Conservation (phyloP, 2,329 filamentous ascomycete genomes). For the Colletotrichum aenigma region DNA sequence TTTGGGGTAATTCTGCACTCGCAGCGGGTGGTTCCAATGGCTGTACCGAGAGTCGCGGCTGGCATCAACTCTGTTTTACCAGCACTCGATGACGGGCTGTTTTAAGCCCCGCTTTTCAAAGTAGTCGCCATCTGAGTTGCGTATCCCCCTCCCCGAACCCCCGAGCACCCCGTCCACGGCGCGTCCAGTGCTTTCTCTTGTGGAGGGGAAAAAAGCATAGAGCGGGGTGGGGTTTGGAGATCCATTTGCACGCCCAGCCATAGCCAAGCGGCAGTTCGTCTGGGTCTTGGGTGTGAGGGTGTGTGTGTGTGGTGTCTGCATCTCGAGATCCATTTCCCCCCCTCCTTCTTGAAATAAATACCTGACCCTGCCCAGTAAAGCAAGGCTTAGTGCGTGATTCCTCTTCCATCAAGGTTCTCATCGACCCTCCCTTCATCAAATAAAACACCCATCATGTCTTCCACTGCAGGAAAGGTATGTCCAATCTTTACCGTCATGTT, state of each 20-base stretch:
- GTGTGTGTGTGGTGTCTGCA: not conserved
- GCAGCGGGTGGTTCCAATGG: not conserved
- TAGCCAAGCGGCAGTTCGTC: conserved; percentile 13
- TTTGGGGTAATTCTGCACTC: not conserved
- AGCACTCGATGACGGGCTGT: not conserved
- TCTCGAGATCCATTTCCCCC: not conserved
- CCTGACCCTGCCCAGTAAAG: conserved; percentile 14
- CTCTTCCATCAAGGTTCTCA: conserved; percentile 23
- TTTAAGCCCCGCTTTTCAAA: conserved; percentile 4
- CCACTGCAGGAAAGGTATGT: conserved; percentile 24
- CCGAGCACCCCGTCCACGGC: not conserved
- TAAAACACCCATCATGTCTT: conserved; percentile 17
- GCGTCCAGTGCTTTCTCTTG: not conserved
- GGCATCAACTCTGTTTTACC: conserved; percentile 8
- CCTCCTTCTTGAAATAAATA: conserved; percentile 16
- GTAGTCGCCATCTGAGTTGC: not conserved
- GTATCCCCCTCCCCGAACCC: conserved; percentile 15
- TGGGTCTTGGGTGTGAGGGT: not conserved
- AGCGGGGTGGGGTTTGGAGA: conserved; percentile 18
- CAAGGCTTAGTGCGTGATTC: conserved; percentile 5
- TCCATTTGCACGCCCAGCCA: not conserved
- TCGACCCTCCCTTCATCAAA: not conserved
- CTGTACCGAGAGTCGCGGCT: not conserved
- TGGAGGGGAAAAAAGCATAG: not conserved
- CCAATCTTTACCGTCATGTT: not conserved